Percentiles rank a stretch among this genome's conserved stretches.
Evolutionary conservation across 106 monocot species (phyloP).

Genomic region (Dendrobium officinale): DNA sequence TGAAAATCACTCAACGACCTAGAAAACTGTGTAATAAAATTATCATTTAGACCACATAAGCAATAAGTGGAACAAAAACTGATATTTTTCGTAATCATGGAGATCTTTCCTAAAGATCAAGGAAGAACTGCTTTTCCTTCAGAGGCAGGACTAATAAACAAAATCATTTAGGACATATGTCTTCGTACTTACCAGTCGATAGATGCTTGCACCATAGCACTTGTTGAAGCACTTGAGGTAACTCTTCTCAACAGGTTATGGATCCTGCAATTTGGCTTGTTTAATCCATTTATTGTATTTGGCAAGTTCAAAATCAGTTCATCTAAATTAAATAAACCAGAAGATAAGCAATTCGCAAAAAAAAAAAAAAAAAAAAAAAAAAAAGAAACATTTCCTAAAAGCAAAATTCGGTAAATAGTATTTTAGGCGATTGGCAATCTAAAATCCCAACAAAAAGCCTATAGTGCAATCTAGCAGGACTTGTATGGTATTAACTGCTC

Average conservation of each 20-base stretch:
- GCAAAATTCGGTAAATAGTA: neutral
- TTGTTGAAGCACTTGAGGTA: neutral
- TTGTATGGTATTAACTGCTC: too few species aligned
- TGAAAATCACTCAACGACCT: too few species aligned
- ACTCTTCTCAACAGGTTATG: too few species aligned
- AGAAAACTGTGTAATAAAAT: too few species aligned
- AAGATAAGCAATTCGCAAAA: neutral
- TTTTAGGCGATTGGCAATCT: neutral
- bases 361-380: neutral
- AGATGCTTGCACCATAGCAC: neutral
- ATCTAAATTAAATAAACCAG: neutral
- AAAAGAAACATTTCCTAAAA: neutral
- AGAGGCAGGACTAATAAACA: neutral
- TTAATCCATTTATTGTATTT: neutral
- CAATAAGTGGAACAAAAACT: too few species aligned
- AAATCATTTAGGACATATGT: neutral
- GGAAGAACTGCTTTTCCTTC: neutral
- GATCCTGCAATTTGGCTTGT: neutral
- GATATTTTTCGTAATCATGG: too few species aligned
- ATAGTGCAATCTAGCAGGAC: too few species aligned
- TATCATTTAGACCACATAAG: too few species aligned
- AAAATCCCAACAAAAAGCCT: neutral
- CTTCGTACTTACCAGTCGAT: neutral
- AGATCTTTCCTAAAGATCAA: neutral
- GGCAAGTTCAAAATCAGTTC: neutral